Conservation (phyloP, 1,284 basidiomycete genomes). For the Omphalotus olearius region DNA sequence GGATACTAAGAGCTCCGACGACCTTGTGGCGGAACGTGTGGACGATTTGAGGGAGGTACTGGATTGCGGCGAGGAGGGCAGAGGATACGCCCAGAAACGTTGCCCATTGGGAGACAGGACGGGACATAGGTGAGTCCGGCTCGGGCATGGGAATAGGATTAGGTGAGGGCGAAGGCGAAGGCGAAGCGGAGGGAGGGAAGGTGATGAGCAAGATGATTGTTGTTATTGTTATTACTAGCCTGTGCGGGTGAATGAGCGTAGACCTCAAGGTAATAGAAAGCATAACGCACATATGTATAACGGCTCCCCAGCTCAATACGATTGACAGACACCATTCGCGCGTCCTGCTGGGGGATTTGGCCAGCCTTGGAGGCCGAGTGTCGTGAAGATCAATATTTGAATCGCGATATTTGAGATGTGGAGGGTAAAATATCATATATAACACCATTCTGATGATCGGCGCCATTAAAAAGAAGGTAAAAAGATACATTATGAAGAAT, state of each 20-base stretch:
- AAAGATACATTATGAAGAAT: background rate
- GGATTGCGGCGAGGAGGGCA: slow-evolving; percentile 72
- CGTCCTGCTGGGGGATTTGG: slow-evolving; percentile 49
- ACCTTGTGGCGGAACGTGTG: slow-evolving; percentile 78
- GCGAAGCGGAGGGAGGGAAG: slow-evolving; percentile 35
- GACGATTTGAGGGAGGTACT: slow-evolving; percentile 86
- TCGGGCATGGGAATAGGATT: slow-evolving; percentile 19
- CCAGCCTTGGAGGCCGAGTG: slow-evolving; percentile 33
- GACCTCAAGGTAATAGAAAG: slow-evolving; percentile 15
- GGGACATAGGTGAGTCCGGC: slow-evolving; percentile 24
- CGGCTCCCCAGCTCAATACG: slow-evolving; percentile 68
- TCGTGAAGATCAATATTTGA: slow-evolving; percentile 43
- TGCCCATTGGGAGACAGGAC: slow-evolving; percentile 64
- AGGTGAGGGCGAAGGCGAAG: slow-evolving; percentile 27
- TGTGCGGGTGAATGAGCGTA: slow-evolving; percentile 23
- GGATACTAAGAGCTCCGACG: slow-evolving; percentile 89
- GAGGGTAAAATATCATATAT: slow-evolving; percentile 91
- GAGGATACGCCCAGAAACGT: slow-evolving; percentile 86
- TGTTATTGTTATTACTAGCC: slow-evolving; percentile 46
- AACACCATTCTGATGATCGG: slow-evolving; percentile 64
- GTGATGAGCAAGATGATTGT: slow-evolving; percentile 55
- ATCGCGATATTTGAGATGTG: slow-evolving; percentile 68
- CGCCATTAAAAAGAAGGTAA: background rate
- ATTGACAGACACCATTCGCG: slow-evolving; percentile 77
- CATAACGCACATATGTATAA: slow-evolving; percentile 68